A percentile compares a stretch with the other conserved stretches of the same genome.
phyloP scores from a whole-genome alignment of 108 stramenopile genomes.

The Nitzschia putrida region DNA sequence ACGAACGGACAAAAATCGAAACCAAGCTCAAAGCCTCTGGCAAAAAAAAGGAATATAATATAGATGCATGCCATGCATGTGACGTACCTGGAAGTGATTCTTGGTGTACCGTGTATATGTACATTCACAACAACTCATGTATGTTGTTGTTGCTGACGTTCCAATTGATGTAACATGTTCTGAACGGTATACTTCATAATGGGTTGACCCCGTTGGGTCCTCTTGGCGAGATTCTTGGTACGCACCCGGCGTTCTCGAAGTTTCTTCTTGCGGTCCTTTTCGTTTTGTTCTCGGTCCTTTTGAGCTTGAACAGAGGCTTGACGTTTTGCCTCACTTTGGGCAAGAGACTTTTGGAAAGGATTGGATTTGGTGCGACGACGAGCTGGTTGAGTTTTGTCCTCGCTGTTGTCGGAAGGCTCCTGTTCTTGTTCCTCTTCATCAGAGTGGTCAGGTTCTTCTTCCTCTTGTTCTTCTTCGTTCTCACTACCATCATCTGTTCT shows the following conservation, averaged over 20 bases:
- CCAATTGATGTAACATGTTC: conserved; percentile 69
- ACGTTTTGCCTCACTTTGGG: conserved; percentile 43
- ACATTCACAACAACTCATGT: no score
- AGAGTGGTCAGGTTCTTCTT: not conserved
- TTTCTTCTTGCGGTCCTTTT: conserved; percentile 42
- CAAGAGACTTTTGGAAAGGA: conserved; percentile 43
- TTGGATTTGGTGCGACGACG: conserved; percentile 12
- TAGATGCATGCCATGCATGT: not conserved
- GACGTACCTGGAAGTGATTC: no score
- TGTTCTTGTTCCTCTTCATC: not conserved
- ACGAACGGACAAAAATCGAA: not conserved
- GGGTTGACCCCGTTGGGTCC: conserved; percentile 75
- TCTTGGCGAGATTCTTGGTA: conserved; percentile 50
- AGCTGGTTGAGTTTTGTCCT: not conserved
- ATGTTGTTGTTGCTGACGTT: conserved; percentile 11
- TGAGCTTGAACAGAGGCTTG: conserved; percentile 1
- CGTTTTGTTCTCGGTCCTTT: conserved; percentile 26
- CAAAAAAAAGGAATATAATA: not conserved
- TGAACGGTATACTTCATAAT: conserved; percentile 75
- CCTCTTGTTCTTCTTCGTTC: conserved; percentile 1
- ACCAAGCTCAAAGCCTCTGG: conserved; percentile 26
- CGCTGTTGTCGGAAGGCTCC: no score
- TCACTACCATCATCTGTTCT: not conserved
- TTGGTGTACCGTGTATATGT: no score
- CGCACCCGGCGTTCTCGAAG: conserved; percentile 45